Base-by-base conservation (phyloP, 2,329 filamentous ascomycete species). In the Fonsecaea nubica region DNA sequence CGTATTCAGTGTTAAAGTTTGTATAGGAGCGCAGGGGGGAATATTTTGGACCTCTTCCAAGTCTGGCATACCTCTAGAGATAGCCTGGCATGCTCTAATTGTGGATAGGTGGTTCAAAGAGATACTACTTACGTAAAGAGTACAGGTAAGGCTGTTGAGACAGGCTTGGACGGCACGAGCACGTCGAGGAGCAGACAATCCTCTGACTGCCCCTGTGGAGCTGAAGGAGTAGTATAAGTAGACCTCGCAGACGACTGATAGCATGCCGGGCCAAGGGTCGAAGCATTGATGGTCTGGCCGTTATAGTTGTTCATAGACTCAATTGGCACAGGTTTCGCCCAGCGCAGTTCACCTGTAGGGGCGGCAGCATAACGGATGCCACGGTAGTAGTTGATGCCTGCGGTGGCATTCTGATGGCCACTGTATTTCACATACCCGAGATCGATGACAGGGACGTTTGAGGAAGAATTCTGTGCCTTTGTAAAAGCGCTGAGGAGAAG, bases 51-150 rank as follows among this genome's bases (percentile, higher is more conserved):
- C n/a, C n/a, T 13, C 6, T 15, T 4, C 15, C 12, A 9, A 38
- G 35, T 12, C 12, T 38, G 35, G 15, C 12, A 40, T 5, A 4
- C 42, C 42, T 10, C 42, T 9, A 21, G n/a, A 21, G 21, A 18
- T 48, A 7, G 4, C 1, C 4, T n/a, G 15, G 12, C n/a, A 9
- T 8, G n/a, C 7, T 15, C n/a, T 21, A 21, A 7, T 18, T 21
- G 10, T 21, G 7, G 15, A 58, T 15, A 42, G 35, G 6, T 12
- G 38, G 30, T 21, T 9, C 30, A 32, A 32, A 59, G 13, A 40
- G 9, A 62, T 3, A 33, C 38, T 42, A 64, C 62, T 58, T 55
- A 64, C 62, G 72, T 71, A 30, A 71, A 60, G 58, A 73, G 63
- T 1, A 73, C 70, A 7, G 60, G 59, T 33, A 63, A 60, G 33